Conservation (phyloP, 345 rosid genomes). For the Hibiscus mutabilis region DNA sequence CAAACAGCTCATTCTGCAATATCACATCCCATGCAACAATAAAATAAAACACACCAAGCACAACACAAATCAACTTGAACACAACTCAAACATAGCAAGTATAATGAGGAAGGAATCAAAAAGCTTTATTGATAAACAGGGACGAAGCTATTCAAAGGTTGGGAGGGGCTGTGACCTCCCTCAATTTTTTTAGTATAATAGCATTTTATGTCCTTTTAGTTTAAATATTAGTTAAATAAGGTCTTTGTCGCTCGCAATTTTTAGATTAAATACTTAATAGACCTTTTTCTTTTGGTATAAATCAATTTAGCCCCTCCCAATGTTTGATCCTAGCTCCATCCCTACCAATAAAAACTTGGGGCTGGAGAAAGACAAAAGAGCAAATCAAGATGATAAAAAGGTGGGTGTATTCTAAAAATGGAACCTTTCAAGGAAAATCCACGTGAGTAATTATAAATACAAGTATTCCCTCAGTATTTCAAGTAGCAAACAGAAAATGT, state of each 20-base stretch:
- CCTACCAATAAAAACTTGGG: too few species aligned
- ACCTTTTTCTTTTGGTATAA: too few species aligned
- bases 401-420: neutral
- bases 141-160: too few species aligned
- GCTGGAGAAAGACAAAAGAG: neutral
- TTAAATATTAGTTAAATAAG: too few species aligned
- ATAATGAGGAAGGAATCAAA: neutral
- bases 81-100: neutral
- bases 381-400: neutral
- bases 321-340: too few species aligned
- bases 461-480: neutral
- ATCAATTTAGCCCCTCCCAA: too few species aligned
- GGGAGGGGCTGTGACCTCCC: too few species aligned
- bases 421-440: neutral
- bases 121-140: too few species aligned
- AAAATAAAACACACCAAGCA: neutral
- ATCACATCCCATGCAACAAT: conserved; percentile 3
- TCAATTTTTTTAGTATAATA: too few species aligned
- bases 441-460: neutral
- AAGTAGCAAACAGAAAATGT: neutral
- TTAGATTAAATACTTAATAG: too few species aligned
- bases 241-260: too few species aligned
- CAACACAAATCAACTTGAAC: neutral
- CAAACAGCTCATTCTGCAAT: conserved; percentile 48
- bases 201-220: too few species aligned